Evolutionary conservation across 805 yeast genomes (phyloP).

Genomic region (Metschnikowia aberdeeniae): DNA sequence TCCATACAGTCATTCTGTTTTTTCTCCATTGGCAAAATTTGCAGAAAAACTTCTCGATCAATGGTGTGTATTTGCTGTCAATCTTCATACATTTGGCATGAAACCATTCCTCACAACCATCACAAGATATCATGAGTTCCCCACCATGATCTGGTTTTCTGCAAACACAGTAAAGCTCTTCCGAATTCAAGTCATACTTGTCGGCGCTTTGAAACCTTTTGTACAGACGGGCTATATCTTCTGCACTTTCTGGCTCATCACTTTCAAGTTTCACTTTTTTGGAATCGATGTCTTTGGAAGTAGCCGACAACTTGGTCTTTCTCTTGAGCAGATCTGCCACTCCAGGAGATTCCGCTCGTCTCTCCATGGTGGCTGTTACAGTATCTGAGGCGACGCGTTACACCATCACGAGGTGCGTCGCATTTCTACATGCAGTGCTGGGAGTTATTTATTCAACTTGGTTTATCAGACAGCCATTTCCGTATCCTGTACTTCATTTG

Average conservation of each 20-base stretch:
- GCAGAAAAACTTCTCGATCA: constrained; percentile 67
- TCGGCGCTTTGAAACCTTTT: constrained; percentile 33
- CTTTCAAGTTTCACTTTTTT: constrained; percentile 10
- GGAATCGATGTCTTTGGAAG: constrained; percentile 7
- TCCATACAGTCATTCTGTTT: constrained; percentile 60
- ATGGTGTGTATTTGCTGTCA: constrained; percentile 43
- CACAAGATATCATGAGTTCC: constrained; percentile 88
- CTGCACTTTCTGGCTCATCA: constrained; percentile 23
- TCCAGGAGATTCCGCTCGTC: background rate
- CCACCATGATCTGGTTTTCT: constrained; percentile 71
- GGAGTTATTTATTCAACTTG: background rate
- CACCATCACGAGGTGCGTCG: no score
- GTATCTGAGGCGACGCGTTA: background rate
- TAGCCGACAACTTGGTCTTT: constrained; percentile 15
- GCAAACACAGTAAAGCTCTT: constrained; percentile 74
- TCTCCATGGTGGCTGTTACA: background rate
- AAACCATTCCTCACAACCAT: constrained; percentile 93
- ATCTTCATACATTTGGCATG: constrained; percentile 77
- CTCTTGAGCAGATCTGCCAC: constrained; percentile 5
- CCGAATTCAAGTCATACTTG: constrained; percentile 47
- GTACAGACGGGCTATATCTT: constrained; percentile 35
- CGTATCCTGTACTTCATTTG: constrained; percentile 4
- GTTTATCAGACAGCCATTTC: background rate
- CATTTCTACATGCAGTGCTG: no score
- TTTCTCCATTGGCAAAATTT: constrained; percentile 61